phyloP scores from a whole-genome alignment of 129 eudicot genomes.

The Centaurea solstitialis region DNA sequence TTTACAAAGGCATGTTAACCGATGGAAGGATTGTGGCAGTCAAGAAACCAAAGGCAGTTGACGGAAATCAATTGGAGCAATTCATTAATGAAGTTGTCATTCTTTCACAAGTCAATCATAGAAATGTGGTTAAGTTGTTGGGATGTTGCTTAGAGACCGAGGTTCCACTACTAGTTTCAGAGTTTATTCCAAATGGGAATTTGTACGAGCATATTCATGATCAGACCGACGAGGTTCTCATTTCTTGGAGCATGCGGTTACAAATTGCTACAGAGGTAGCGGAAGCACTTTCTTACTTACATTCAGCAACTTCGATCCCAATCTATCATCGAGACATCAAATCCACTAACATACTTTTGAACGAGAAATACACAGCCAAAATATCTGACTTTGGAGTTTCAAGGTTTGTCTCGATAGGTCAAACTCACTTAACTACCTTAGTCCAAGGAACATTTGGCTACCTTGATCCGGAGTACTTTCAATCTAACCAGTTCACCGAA shows the following conservation, averaged over 20 bases:
- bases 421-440: constrained; percentile 37
- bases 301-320: constrained; percentile 37
- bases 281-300: constrained; percentile 38
- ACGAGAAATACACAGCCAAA: constrained; percentile 30
- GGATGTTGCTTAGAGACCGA: constrained; percentile 44
- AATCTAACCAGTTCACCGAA: constrained; percentile 36
- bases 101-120: constrained; percentile 39
- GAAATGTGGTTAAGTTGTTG: constrained; percentile 34
- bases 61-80: constrained; percentile 25
- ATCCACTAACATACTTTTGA: constrained; percentile 41
- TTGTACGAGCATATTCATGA: constrained; percentile 28
- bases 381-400: constrained; percentile 45
- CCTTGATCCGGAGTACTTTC: constrained; percentile 45
- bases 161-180: constrained; percentile 41
- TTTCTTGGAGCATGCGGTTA: constrained; percentile 29
- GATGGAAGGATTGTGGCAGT: constrained; percentile 35
- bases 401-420: constrained; percentile 32
- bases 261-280: constrained; percentile 38
- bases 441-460: constrained; percentile 48
- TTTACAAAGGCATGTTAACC: constrained; percentile 30
- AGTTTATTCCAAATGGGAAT: constrained; percentile 33
- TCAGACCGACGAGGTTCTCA: neutral
- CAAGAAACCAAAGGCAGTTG: constrained; percentile 30
- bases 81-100: constrained; percentile 39
- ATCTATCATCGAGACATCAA: constrained; percentile 42